Conservation (phyloP, 129 eudicot genomes). For the Arctium minus region DNA sequence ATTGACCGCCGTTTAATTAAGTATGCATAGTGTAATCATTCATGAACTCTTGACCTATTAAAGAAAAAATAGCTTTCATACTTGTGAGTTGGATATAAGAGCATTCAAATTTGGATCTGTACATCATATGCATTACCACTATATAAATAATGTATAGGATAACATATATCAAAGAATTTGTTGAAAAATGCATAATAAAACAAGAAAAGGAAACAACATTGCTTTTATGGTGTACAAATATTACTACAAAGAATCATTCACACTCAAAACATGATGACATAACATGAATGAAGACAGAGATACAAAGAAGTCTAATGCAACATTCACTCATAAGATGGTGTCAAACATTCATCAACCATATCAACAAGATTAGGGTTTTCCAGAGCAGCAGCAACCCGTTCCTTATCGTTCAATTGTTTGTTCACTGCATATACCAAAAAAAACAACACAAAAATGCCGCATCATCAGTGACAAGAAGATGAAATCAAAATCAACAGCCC, state of each 20-base stretch:
- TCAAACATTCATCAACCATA: constrained; percentile 84
- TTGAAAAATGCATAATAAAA: not conserved
- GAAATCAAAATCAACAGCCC: not conserved
- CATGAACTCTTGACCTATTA: not conserved
- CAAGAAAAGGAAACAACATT: not conserved
- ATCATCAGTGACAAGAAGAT: not conserved
- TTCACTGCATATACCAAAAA: constrained; percentile 53
- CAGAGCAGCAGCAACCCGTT: constrained; percentile 88
- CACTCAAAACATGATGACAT: not conserved
- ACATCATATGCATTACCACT: not conserved
- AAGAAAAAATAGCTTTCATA: no score
- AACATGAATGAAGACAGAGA: no score
- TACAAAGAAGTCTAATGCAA: not conserved
- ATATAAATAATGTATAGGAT: not conserved
- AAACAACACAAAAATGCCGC: not conserved
- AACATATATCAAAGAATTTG: not conserved
- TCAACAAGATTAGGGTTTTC: constrained; percentile 80
- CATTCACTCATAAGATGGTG: constrained; percentile 64
- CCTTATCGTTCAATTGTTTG: constrained; percentile 91
- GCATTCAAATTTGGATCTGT: not conserved
- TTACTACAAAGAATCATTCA: not conserved
- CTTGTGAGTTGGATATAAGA: not conserved
- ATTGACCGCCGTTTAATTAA: no score
- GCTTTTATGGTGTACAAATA: not conserved
- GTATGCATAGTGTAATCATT: no score